phyloP scores from a whole-genome alignment of 768 basidiomycete species.

The Boletus rubropictus region DNA sequence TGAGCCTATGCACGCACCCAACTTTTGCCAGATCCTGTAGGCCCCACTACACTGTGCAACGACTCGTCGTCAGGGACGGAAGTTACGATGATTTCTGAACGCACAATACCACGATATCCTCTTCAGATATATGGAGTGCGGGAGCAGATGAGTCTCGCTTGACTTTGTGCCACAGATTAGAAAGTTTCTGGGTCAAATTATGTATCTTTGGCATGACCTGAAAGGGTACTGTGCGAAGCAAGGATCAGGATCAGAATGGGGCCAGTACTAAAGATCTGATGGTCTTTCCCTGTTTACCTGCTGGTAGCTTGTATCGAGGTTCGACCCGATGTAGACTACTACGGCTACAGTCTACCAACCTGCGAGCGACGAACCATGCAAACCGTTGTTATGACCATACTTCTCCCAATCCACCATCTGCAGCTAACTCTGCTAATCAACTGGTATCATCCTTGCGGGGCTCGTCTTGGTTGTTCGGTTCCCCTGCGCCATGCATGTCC shows the following conservation, averaged over 20 bases:
- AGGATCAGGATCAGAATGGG: no score
- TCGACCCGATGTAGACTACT: no score
- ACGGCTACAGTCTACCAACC: no score
- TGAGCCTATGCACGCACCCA: constrained; percentile 9
- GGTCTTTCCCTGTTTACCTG: background rate
- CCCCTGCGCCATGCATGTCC: no score
- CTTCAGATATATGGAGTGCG: constrained; percentile 3
- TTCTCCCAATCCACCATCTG: no score
- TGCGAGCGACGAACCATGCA: no score
- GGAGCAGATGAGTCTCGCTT: constrained; percentile 4
- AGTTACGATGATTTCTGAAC: background rate
- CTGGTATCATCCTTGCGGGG: no score
- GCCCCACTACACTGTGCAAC: constrained; percentile 11
- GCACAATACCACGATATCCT: constrained; percentile 20
- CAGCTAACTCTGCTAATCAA: no score
- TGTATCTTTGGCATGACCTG: background rate
- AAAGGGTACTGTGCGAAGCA: background rate
- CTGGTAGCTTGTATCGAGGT: no score
- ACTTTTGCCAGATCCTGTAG: constrained; percentile 19
- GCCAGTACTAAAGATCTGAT: no score
- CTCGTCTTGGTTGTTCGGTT: no score
- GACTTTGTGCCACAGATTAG: constrained; percentile 11
- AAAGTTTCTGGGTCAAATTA: background rate
- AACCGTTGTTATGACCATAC: no score
- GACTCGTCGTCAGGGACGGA: background rate